A percentile compares a stretch with the other conserved stretches of the same genome.
phyloP scores from a whole-genome alignment of 1,284 basidiomycete species.

The Caloboletus inedulis region DNA sequence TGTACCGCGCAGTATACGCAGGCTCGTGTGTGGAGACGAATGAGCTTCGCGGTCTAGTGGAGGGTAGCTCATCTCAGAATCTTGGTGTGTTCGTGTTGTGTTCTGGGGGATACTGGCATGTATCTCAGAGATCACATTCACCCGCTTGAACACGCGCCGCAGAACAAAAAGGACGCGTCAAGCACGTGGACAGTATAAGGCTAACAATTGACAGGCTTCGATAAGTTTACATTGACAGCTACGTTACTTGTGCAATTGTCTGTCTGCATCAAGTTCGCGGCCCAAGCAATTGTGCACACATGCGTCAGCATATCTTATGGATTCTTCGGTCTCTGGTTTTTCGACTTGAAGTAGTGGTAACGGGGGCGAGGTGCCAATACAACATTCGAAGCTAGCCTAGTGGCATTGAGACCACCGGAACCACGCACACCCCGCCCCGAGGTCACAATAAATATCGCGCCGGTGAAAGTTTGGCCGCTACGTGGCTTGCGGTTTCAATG shows the following conservation, averaged over 20 bases:
- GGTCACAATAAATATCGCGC: neutral
- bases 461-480: neutral
- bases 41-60: conserved; percentile 2
- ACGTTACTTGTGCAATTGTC: neutral
- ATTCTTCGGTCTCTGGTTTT: neutral
- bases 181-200: conserved; percentile 14
- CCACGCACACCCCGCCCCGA: neutral
- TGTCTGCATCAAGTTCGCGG: neutral
- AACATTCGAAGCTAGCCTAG: neutral
- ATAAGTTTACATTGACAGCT: too few species aligned
- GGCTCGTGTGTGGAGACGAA: conserved; percentile 9
- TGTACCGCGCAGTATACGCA: conserved; percentile 27
- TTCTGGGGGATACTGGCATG: neutral
- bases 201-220: too few species aligned
- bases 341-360: neutral
- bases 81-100: conserved; percentile 1
- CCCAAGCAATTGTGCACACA: neutral
- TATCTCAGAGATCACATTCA: neutral
- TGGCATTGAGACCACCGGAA: neutral
- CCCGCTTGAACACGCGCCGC: neutral
- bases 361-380: neutral
- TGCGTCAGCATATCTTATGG: neutral
- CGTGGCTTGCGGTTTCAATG: neutral
- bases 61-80: conserved; percentile 14
- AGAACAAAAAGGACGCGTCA: conserved; percentile 8